Evolutionary conservation across 2,329 filamentous ascomycete genomes (phyloP).

Genomic region (Ophioceras dolichostomum): DNA sequence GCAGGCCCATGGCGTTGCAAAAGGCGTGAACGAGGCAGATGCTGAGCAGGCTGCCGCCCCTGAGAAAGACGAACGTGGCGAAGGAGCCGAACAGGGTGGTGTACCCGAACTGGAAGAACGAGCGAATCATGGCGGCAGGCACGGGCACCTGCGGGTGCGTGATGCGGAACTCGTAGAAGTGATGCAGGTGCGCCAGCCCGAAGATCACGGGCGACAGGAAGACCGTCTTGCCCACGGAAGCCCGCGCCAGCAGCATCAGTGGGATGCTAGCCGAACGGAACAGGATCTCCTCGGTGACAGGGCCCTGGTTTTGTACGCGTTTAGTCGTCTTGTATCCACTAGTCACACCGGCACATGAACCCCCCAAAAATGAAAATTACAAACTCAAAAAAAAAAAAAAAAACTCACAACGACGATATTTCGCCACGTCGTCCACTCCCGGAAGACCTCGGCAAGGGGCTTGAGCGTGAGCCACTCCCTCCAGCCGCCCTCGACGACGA

Average conservation of each 20-base stretch:
- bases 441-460: slow-evolving; percentile 46
- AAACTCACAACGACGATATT: slow-evolving; percentile 69
- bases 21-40: slow-evolving; percentile 72
- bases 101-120: slow-evolving; percentile 75
- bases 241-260: slow-evolving; percentile 61
- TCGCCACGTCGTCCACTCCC: slow-evolving; percentile 71
- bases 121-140: slow-evolving; percentile 52
- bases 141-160: slow-evolving; percentile 61
- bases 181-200: slow-evolving; percentile 85
- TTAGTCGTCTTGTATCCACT: too few species aligned
- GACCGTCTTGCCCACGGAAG: slow-evolving; percentile 47
- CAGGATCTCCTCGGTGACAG: slow-evolving; percentile 83
- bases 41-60: slow-evolving; percentile 69
- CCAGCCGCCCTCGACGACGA: slow-evolving; percentile 63
- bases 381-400: background rate
- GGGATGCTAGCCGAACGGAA: slow-evolving; percentile 83
- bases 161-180: slow-evolving; percentile 88
- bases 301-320: slow-evolving; percentile 46
- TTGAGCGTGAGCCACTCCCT: slow-evolving; percentile 46
- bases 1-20: slow-evolving; percentile 87
- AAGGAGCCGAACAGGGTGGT: slow-evolving; percentile 92
- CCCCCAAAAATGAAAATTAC: too few species aligned
- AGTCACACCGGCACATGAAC: too few species aligned
- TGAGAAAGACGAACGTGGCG: slow-evolving; percentile 76
- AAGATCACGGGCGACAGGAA: slow-evolving; percentile 83